Conservation (phyloP, 2,329 filamentous ascomycete species). For the Leptographium wingfieldii region DNA sequence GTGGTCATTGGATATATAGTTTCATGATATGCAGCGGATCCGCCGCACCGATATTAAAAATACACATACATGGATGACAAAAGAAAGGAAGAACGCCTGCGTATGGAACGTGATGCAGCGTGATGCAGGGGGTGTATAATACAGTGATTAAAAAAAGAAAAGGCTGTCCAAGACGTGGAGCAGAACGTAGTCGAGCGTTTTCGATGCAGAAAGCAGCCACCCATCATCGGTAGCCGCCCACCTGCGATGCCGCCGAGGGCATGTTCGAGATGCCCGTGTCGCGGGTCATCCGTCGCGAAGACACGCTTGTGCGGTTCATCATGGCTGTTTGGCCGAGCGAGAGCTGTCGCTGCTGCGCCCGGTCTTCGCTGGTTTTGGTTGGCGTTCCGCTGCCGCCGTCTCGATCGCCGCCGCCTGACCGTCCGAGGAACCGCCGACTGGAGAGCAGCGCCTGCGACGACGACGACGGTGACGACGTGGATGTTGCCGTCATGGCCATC, state of each 20-base stretch:
- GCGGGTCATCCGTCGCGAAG: slow-evolving; percentile 22
- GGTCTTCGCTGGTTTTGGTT: slow-evolving; percentile 28
- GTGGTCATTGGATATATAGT: slow-evolving; percentile 1
- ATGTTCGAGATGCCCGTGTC: slow-evolving; percentile 28
- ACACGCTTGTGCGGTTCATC: slow-evolving; percentile 33
- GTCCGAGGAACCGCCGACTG: slow-evolving; percentile 36
- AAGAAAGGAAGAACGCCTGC: slow-evolving; percentile 2
- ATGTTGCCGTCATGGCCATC: slow-evolving; percentile 18
- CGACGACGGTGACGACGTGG: slow-evolving; percentile 1
- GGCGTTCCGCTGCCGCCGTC: slow-evolving; percentile 20
- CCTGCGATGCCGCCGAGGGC: slow-evolving; percentile 25
- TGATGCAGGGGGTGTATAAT: not conserved
- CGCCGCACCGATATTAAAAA: not conserved
- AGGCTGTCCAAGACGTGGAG: not conserved
- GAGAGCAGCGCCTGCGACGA: slow-evolving; percentile 6
- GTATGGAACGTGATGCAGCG: not conserved
- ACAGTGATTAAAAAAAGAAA: not conserved
- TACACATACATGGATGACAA: not conserved
- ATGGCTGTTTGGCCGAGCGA: slow-evolving; percentile 29
- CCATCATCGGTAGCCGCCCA: slow-evolving; percentile 32
- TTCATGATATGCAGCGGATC: not conserved
- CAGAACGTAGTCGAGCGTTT: not conserved
- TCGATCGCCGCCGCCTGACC: slow-evolving; percentile 22
- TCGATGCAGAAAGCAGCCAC: too few relatives aligned
- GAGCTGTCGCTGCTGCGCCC: slow-evolving; percentile 25